Conservation (phyloP, 805 yeast species). For the Saccharomyces mikatae region DNA sequence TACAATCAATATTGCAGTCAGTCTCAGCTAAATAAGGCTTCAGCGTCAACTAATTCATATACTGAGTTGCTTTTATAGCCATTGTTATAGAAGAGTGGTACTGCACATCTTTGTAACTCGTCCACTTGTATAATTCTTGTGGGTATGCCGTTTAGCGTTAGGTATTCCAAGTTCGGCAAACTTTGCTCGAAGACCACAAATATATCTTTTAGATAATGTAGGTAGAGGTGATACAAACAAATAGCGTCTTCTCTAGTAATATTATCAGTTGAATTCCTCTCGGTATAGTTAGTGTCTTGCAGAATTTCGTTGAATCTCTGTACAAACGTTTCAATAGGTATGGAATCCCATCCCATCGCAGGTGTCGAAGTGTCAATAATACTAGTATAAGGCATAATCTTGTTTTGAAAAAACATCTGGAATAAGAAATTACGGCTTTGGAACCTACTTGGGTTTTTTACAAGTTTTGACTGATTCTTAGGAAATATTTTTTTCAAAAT, state of each 20-base stretch:
- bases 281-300: background rate
- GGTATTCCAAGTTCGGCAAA: slow-evolving; percentile 26
- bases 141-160: slow-evolving; percentile 31
- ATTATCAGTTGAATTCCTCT: background rate
- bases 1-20: background rate
- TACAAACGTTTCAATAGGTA: slow-evolving; percentile 12
- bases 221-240: slow-evolving; percentile 26
- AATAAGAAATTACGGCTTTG: slow-evolving; percentile 24
- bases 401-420: slow-evolving; percentile 25
- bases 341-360: slow-evolving; percentile 30
- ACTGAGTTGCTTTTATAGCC: slow-evolving; percentile 25
- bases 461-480: slow-evolving; percentile 5
- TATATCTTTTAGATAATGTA: slow-evolving; percentile 31
- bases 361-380: slow-evolving; percentile 32
- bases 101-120: slow-evolving; percentile 22
- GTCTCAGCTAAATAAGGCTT: slow-evolving; percentile 19
- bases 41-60: slow-evolving; percentile 24
- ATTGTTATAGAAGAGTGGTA: slow-evolving; percentile 21
- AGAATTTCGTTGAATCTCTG: slow-evolving; percentile 1
- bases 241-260: slow-evolving; percentile 25
- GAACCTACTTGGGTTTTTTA: slow-evolving; percentile 17
- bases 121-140: slow-evolving; percentile 23
- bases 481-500: slow-evolving; percentile 26
- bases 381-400: slow-evolving; percentile 33
- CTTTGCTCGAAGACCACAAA: slow-evolving; percentile 25